phyloP scores from a whole-genome alignment of 768 basidiomycete genomes.

The Suillus brevipes region DNA sequence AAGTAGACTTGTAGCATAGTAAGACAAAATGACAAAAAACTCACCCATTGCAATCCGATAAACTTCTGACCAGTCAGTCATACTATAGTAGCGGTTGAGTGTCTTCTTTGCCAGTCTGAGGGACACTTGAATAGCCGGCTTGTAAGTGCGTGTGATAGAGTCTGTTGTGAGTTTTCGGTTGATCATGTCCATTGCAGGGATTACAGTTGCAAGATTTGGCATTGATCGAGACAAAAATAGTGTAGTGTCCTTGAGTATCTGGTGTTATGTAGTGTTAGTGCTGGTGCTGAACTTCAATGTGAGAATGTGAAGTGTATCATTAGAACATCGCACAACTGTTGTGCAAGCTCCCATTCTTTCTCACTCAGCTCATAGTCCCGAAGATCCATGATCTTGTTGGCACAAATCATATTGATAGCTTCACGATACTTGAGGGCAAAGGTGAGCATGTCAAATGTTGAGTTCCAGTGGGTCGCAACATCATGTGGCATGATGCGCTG shows the following conservation, averaged over 20 bases:
- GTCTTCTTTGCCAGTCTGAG: slow-evolving; percentile 21
- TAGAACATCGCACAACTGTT: slow-evolving; percentile 20
- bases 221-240: slow-evolving; percentile 25
- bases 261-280: not conserved
- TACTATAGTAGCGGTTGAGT: slow-evolving; percentile 27
- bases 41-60: slow-evolving; percentile 33
- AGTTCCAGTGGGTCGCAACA: too few species aligned
- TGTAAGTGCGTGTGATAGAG: not conserved
- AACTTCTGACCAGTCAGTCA: slow-evolving; percentile 22
- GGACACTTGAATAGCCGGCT: not conserved
- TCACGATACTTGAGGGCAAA: slow-evolving; percentile 22
- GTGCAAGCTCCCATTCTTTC: slow-evolving; percentile 17
- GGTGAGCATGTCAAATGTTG: slow-evolving; percentile 19
- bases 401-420: slow-evolving; percentile 23
- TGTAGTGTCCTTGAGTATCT: slow-evolving; percentile 27
- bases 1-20: not conserved
- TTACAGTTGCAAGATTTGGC: slow-evolving; percentile 28
- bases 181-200: slow-evolving; percentile 37
- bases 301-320: slow-evolving; percentile 17
- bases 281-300: not conserved
- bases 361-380: slow-evolving; percentile 10
- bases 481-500: slow-evolving; percentile 15
- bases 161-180: slow-evolving; percentile 20
- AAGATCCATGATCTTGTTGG: slow-evolving; percentile 28
- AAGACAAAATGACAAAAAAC: not conserved